Evolutionary conservation across 1,284 basidiomycete genomes (phyloP), one percentile per base, ranked within the genome.

Genomic region (Sporisorium sorghi): DNA sequence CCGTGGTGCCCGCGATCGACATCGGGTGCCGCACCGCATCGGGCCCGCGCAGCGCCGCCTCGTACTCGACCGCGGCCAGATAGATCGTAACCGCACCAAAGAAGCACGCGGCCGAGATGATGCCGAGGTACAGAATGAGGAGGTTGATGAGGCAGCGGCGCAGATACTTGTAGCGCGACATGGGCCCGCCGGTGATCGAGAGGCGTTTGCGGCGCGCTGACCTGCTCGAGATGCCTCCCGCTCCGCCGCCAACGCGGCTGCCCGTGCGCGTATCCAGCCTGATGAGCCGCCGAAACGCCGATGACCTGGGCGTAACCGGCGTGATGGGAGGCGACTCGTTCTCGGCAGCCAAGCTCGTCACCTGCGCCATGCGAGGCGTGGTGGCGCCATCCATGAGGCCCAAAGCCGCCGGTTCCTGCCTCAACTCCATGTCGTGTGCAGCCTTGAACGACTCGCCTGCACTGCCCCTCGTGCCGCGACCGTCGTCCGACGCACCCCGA

Each of bases 61-160:
- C 64, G 54, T 77, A 76, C 58, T 73, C 59, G 15, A 58, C 47
- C 11, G 65, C 63, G 1, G 77, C 75, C 0, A 79, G 50, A 23
- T 62, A 62, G 48, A 71, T 58, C 7, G 77, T 60, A 15, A 71
- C 30, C 15, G 44, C 58, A 14, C 76, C 54, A 21, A 74, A 80
- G 28, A 60, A 54, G 53, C 57, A 56, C 11, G 77, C 78, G 2
- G 64, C 78, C n/a, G 60, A 54, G 28, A 73, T 76, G 54, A 80
- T 75, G 52, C 73, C 67, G 24, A 71, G n/a, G 53, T 79, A 79
- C 15, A 80, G 64, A 19, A 80, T 65, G 21, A 72, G 51, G 19
- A 80, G 59, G 54, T 78, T 79, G 58, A 78, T 57, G 49, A 77
- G 50, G 46, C 78, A 80, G 8, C 78, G 47, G 5, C 78, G 74